Evolutionary conservation across 305 asterid genomes (phyloP), one percentile per base, ranked within the genome.

Genomic region (Solanum chacoense): DNA sequence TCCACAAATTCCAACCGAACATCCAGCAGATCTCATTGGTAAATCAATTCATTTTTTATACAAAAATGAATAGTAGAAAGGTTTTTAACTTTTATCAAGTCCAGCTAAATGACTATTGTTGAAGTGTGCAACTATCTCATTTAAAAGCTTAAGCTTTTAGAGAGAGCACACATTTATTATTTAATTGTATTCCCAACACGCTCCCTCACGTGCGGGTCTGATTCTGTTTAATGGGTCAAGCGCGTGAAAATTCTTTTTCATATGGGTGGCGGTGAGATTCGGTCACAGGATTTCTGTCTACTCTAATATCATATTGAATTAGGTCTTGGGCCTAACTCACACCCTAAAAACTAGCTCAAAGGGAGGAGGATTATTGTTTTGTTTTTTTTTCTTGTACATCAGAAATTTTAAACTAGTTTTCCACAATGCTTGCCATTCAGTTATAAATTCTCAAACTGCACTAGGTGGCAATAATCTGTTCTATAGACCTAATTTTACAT

Each of bases 1-100:
- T 77, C 90, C 74, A 89, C 90, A 85, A 80, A 89, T 78, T 89
- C 89, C 55, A 89, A 89, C 74, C 83, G 55, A 85, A 86, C 73
- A 76, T 89, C 90, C 18, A 89, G 90, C 75, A 89, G 90, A 86
- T 89, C 90, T 55, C 90, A 89, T 86, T 89, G 90, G 90, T 89
- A 89, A 63, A 35, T 86, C 74, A 36, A 34, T 38, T 89, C 74
- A 40, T 28, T 26, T 63, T 40, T 40, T 6, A 78, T 78, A 37
- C 34, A 24, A 12, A 35, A 37, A 78, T 78, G 63, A 13, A 3
- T 2, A 79, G 36, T 13, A 80, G 37, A 85, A 24, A 67, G 88
- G 24, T 37, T 34, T 34, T 32, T 28, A 35, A 65, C 18, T 65
- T 4, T 34, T 65, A 32, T 63, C 14, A 3, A 65, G 79, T 31